Base-by-base conservation (phyloP, 2,329 filamentous ascomycete species). In the Chaetomiaceae sp. region DNA sequence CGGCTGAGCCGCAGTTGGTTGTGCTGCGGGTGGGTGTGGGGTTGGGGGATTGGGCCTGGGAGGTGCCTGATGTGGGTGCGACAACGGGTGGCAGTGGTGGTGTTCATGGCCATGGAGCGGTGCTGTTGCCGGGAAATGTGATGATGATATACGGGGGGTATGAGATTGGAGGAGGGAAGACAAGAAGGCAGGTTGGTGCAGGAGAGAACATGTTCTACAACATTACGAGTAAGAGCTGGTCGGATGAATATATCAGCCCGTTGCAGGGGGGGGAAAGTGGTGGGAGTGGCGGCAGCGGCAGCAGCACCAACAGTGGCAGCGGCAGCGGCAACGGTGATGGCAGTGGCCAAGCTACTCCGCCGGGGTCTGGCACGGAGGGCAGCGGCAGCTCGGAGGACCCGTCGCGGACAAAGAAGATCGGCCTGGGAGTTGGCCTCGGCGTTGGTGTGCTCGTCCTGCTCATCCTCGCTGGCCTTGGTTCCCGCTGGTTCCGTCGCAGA, bases 1-100 rank as follows among this genome's bases (percentile, higher is more conserved):
- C 90, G 1, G 93, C 93, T 0, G 72, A 82, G 24, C 93, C 93
- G 1, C 88, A 95, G 60, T 71, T 97, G 20, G 86, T 80, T 0
- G 67, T 96, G 3, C 69, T 97, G 3, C 72, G 87, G 48, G 72
- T 96, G 47, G 87, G 84, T 6, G 76, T 83, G 50, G 82, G 82
- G 4, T 93, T 87, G 60, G 85, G 83, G 8, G 72, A 78, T 26
- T 91, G 87, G 87, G 66, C 72, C 51, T 93, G 87, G 86, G 71
- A 68, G 1, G 68, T 85, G 1, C 86, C 86, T 0, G 59, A 68
- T 0, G n/a, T n/a, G n/a, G 17, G 69, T 4, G 74, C 75, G 60
- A 75, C 69, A 1, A 60, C 63, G 12, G 30, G 18, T 0, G 19
- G 18, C 0, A 69, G 62, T 0, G 45, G 59, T 1, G 78, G 75